Base-by-base conservation (phyloP, 495 filamentous ascomycete genomes). In the Xylaria castorea region DNA sequence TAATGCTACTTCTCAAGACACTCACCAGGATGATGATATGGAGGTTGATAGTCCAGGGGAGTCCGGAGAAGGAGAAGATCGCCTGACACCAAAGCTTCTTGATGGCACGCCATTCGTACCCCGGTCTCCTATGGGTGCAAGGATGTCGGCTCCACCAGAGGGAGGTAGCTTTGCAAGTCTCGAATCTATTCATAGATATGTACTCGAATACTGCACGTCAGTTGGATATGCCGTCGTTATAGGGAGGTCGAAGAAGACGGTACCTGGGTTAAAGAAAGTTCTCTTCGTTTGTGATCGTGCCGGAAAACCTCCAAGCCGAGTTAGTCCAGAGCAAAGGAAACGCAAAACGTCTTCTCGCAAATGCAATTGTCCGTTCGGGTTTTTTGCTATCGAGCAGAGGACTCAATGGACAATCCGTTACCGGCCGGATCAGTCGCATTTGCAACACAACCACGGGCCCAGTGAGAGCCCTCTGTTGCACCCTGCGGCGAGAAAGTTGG, bases 221-320 rank as follows among this genome's bases (percentile, higher is more conserved):
- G 86, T 88, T 42, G 87, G 87, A 51, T 89, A 89, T 73, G 87
- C 87, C 34, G 84, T 88, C 32, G 87, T 89, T 68, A 89, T 89
- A 65, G 87, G 87, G 2, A 80, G 87, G 36, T 88, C 86, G 5
- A 89, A 89, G 75, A 88, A 88, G 77, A 89, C 87, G 34, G 83
- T 87, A 5, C 84, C 84, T 5, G 87, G 87, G 7, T 76, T 89
- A 25, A 89, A 89, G 71, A 89, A 89, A 77, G 87, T 89, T 12
- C 83, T 89, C 20, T 85, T 89, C 66, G 86, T 88, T 22, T 89
- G 87, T 74, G 87, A 89, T 74, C 83, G 86, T 50, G 86, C 86
- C 3, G 87, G 87, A 25, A 87, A 84, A 53, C 85, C 85, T n/a
- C 85, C 85, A 22, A 84, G 79, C 42, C 82, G 85, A 14, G 86